Percentiles rank a stretch among this genome's conserved stretches.
phyloP scores from a whole-genome alignment of 2,329 filamentous ascomycete species.

The Fusarium drepaniforme region DNA sequence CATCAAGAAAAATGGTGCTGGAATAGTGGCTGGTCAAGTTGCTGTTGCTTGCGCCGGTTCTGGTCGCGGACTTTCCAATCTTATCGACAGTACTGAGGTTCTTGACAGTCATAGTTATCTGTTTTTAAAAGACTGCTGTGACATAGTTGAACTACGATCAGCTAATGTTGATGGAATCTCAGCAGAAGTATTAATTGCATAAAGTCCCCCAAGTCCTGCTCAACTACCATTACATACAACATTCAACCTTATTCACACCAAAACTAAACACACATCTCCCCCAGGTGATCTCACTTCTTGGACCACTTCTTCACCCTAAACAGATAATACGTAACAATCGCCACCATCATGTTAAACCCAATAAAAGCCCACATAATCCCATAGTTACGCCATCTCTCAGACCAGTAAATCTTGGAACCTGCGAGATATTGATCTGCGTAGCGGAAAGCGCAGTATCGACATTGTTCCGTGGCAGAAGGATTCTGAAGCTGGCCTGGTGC shows the following conservation, averaged over 20 bases:
- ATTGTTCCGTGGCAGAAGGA: constrained; percentile 64
- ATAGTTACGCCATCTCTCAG: constrained; percentile 75
- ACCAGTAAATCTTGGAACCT: constrained; percentile 60
- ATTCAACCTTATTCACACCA: not conserved
- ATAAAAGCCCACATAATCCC: constrained; percentile 78
- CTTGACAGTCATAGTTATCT: too few relatives aligned
- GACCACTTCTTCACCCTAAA: constrained; percentile 64
- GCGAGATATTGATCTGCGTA: constrained; percentile 72
- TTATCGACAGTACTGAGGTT: too few relatives aligned
- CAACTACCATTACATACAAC: not conserved
- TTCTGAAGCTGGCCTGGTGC: constrained; percentile 73
- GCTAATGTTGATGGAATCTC: not conserved
- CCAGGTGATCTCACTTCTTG: not conserved
- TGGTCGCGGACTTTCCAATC: not conserved
- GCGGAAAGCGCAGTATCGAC: constrained; percentile 75
- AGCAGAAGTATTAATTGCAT: not conserved
- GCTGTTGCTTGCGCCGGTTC: not conserved
- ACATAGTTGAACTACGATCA: not conserved
- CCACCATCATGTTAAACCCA: constrained; percentile 70
- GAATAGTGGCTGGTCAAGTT: not conserved
- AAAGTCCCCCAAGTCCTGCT: not conserved
- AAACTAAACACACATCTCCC: not conserved
- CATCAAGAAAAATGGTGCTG: not conserved
- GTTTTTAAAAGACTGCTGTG: not conserved
- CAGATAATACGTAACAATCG: constrained; percentile 72